Evolutionary conservation across 352 stramenopile genomes (phyloP), one percentile per base, ranked within the genome.

Genomic region (Phytophthora parvispora): DNA sequence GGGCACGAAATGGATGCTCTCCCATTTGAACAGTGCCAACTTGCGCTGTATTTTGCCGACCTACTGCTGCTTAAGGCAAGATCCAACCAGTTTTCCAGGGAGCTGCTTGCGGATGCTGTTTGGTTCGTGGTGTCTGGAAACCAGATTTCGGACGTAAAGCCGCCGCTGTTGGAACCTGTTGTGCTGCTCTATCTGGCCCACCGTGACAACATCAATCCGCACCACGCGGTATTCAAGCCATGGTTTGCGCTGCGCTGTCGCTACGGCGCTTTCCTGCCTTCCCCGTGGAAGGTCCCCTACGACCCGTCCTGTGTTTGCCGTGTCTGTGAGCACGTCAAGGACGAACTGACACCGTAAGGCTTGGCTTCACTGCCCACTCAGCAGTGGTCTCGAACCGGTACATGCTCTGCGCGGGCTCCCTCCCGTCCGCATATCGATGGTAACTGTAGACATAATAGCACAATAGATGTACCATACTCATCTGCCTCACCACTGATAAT

Each of bases 211-310:
- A 90, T 92, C 55, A 86, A 92, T 62, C 74, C 82, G n/a, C 73
- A 64, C 25, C 81, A 90, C 51, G 6, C 59, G 0, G 67, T 74
- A 22, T 90, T 72, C 65, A 84, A 86, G 67, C 64, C 74, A 22
- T 89, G 82, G 81, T 90, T 91, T 43, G 84, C 84, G n/a, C 51
- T 92, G 36, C 84, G 84, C 18, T 92, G 84, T 48, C 76, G 85
- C 50, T 90, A 89, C 67, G 83, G 83, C 16, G 53, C 66, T 27
- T 75, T 75, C 49, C 62, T 92, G 8, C 52, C 50, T 5, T 64
- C 77, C 15, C 83, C 82, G 1, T 92, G 84, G 84, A 74, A 82
- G 38, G 74, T 91, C 25, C 84, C 84, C 0, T 91, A 81, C 50
- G 79, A 90, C 12, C 57, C 76, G 31, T 66, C 54, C 25, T 92